A percentile compares a stretch with the other conserved stretches of the same genome.
These are phyloP conservation scores for Suillus alpinus DNA, from an alignment of 768 basidiomycete species.

Conservation along the genomic window DNA sequence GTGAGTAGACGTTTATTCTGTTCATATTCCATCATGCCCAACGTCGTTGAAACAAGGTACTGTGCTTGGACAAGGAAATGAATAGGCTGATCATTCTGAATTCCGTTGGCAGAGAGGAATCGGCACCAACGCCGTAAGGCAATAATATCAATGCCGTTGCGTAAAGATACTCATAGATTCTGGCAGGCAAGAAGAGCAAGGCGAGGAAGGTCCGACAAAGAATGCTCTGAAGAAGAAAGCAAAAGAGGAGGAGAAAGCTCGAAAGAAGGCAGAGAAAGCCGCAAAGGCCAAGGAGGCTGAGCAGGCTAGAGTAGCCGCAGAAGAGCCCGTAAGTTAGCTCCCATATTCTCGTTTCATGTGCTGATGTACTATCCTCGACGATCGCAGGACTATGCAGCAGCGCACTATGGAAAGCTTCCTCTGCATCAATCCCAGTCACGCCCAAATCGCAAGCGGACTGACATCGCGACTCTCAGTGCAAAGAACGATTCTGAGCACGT, in stretches of 20 bases:
- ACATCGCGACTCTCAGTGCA: slow-evolving; percentile 63
- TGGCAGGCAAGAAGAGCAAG: slow-evolving; percentile 14
- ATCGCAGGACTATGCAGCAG: slow-evolving; percentile 67
- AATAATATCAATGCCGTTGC: neutral
- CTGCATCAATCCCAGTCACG: slow-evolving; percentile 90
- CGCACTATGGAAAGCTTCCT: slow-evolving; percentile 85
- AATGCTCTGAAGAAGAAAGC: slow-evolving; percentile 88
- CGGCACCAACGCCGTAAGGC: neutral
- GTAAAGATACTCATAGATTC: neutral
- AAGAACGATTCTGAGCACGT: slow-evolving; percentile 70
- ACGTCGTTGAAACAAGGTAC: slow-evolving; percentile 1
- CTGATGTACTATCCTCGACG: neutral
- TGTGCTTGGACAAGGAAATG: neutral
- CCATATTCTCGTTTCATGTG: slow-evolving; percentile 6
- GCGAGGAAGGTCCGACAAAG: slow-evolving; percentile 65
- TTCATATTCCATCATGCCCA: slow-evolving; percentile 16
- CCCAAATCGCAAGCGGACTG: slow-evolving; percentile 52
- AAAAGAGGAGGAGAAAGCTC: slow-evolving; percentile 88
- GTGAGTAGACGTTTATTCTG: neutral
- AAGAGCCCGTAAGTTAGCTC: slow-evolving; percentile 46
- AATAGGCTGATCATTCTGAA: neutral
- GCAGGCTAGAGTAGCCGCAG: slow-evolving; percentile 63
- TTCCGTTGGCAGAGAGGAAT: neutral
- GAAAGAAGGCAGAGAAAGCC: slow-evolving; percentile 83
- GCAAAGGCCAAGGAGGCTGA: slow-evolving; percentile 78